These are phyloP conservation scores for Yamadazyma taylorii DNA, from an alignment of 1,139 yeast genomes.

Conservation along the genomic window DNA sequence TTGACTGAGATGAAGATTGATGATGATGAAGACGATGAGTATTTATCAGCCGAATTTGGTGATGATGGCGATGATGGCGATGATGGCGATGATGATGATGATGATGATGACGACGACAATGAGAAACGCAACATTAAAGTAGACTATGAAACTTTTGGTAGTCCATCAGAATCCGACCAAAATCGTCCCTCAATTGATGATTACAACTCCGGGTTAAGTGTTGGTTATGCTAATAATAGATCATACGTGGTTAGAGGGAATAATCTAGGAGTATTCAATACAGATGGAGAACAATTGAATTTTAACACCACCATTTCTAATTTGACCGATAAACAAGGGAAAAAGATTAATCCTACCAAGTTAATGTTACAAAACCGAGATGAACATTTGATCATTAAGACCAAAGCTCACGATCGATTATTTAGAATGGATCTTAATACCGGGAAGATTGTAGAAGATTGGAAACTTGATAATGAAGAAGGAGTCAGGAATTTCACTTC, in stretches of 20 bases:
- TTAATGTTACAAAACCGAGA: slow-evolving; percentile 80
- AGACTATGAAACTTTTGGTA: background rate
- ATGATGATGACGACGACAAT: slow-evolving; percentile 16
- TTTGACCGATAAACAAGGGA: slow-evolving; percentile 55
- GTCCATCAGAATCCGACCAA: no score
- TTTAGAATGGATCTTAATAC: slow-evolving; percentile 76
- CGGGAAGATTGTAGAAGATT: slow-evolving; percentile 82
- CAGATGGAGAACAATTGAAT: slow-evolving; percentile 53
- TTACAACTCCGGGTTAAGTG: slow-evolving; percentile 63
- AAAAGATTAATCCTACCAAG: slow-evolving; percentile 56
- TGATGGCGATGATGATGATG: slow-evolving; percentile 7
- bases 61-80: slow-evolving; percentile 5
- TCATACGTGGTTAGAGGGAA: slow-evolving; percentile 79
- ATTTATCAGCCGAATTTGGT: slow-evolving; percentile 12
- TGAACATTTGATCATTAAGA: slow-evolving; percentile 63
- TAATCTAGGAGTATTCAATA: slow-evolving; percentile 76
- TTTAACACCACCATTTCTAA: slow-evolving; percentile 68
- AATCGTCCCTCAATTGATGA: slow-evolving; percentile 16
- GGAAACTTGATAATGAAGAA: slow-evolving; percentile 48
- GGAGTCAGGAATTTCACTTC: slow-evolving; percentile 64
- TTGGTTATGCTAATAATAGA: slow-evolving; percentile 69
- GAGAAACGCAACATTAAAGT: slow-evolving; percentile 4
- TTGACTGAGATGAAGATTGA: slow-evolving; percentile 29
- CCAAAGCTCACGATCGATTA: slow-evolving; percentile 41
- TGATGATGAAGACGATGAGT: slow-evolving; percentile 21